Percentiles rank a stretch among this genome's conserved stretches.
These are phyloP conservation scores for Pestalotiopsis sp. DNA, from an alignment of 2,329 filamentous ascomycete genomes.

Conservation along the genomic window DNA sequence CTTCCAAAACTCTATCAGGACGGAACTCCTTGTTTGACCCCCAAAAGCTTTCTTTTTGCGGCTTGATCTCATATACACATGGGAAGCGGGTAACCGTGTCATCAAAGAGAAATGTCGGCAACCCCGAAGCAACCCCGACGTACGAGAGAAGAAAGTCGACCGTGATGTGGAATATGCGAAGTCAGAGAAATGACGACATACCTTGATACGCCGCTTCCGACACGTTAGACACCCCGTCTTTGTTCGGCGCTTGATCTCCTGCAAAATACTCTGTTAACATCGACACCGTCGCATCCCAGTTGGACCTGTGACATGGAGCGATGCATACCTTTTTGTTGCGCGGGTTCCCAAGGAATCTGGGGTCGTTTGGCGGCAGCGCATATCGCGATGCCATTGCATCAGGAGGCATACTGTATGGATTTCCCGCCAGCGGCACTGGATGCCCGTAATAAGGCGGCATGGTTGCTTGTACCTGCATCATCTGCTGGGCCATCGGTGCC, in stretches of 20 bases:
- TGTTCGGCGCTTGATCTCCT: constrained; percentile 66
- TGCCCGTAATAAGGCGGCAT: constrained; percentile 47
- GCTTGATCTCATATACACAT: background rate
- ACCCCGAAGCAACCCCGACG: background rate
- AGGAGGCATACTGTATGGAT: constrained; percentile 45
- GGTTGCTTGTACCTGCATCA: constrained; percentile 37
- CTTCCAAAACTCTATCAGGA: constrained; percentile 47
- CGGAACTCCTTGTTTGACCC: background rate
- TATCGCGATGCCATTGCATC: constrained; percentile 47
- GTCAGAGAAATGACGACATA: constrained; percentile 39
- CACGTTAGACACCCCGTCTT: constrained; percentile 67
- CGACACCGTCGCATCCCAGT: constrained; percentile 17
- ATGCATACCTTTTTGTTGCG: constrained; percentile 60
- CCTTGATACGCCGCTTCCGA: constrained; percentile 65
- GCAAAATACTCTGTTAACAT: constrained; percentile 18
- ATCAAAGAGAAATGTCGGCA: background rate
- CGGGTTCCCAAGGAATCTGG: constrained; percentile 48
- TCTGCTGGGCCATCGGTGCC: constrained; percentile 35
- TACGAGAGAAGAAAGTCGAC: background rate
- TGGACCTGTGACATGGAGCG: constrained; percentile 25
- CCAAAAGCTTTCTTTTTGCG: background rate
- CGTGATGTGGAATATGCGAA: constrained; percentile 9
- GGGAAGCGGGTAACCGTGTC: background rate
- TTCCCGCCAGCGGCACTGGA: constrained; percentile 35
- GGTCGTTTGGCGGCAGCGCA: constrained; percentile 49